Base-by-base conservation (phyloP, 78 protist species). In the Creolimax fragrantissima region DNA sequence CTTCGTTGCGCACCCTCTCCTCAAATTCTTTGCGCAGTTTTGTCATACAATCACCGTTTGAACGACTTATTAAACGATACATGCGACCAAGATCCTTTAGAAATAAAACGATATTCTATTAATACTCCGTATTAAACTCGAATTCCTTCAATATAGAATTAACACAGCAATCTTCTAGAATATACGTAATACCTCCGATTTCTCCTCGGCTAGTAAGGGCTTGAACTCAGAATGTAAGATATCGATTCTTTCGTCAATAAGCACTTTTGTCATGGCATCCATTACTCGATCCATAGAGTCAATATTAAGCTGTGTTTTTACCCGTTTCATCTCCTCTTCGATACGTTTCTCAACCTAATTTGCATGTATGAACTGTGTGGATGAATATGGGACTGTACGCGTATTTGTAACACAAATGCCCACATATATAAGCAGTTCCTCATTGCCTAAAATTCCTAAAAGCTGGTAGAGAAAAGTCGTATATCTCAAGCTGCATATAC, bases 1-100 rank as follows among this genome's bases (percentile, higher is more conserved):
- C 88, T 84, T 84, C 88, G 88, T 7, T 84, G 44, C 11, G n/a
- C 88, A 35, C 88, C 36, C 43, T 84, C 88, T 84, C 88, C 43
- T 35, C 32, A 37, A 84, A 24, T 35, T 84, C 35, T 35, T 2
- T 84, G 88, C 43, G 35, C 88, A 84, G 32, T 37, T 84, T 84
- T 32, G 32, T 11, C 88, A 84, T 84, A 37, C 88, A 84, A 84
- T 24, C 88, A 37, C 41, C 36, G 88, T 84, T 84, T 32, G 74
- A 58, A 32, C 74, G 74, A 58, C 74, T 58, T 24, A 58, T 24
- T 58, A 58, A 32, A 17, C 74, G 11, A 58, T 58, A 58, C 74
- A 58, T 58, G 24, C 74, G 74, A 24, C 74, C 74, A 17, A 58
- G 74, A 24, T 58, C 74, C 74, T n/a, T n/a, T n/a, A n/a, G n/a